Evolutionary conservation across 1,284 basidiomycete species (phyloP).

Genomic region (Apiotrichum veenhuisii): DNA sequence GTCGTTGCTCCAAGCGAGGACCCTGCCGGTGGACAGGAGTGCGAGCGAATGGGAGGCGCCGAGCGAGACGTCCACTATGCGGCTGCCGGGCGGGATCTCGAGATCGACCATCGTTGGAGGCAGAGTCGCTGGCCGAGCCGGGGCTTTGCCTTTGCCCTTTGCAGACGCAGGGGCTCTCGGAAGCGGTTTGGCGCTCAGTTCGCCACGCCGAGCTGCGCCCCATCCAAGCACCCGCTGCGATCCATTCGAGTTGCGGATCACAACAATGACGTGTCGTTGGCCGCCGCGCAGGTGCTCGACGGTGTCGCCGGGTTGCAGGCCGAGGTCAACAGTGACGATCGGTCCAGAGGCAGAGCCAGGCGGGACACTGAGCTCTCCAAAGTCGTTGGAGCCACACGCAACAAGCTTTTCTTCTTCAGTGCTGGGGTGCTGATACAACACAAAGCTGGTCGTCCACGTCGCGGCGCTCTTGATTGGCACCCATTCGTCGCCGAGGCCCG

Average conservation of each 20-base stretch:
- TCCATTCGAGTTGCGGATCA: constrained; percentile 42
- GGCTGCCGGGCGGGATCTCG: constrained; percentile 7
- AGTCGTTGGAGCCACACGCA: constrained; percentile 76
- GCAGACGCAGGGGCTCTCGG: background rate
- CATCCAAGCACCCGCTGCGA: constrained; percentile 62
- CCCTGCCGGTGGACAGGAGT: constrained; percentile 54
- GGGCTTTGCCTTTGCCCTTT: constrained; percentile 32
- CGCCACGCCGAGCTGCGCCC: constrained; percentile 77
- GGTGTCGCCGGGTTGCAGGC: constrained; percentile 23
- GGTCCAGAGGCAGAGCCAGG: constrained; percentile 34
- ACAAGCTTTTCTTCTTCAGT: constrained; percentile 60
- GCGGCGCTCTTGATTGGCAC: constrained; percentile 55
- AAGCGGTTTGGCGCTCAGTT: constrained; percentile 27
- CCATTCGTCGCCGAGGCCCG: constrained; percentile 22
- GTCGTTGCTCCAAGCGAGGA: constrained; percentile 63
- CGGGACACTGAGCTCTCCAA: constrained; percentile 68
- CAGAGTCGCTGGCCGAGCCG: constrained; percentile 13
- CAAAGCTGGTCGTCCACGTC: constrained; percentile 77
- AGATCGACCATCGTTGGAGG: constrained; percentile 26
- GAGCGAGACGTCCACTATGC: constrained; percentile 51
- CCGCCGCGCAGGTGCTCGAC: constrained; percentile 57
- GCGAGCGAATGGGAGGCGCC: constrained; percentile 70
- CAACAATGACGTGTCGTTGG: constrained; percentile 64
- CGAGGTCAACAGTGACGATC: constrained; percentile 23
- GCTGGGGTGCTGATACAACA: constrained; percentile 47